Conservation (phyloP, 305 asterid genomes). For the Solanum chacoense region DNA sequence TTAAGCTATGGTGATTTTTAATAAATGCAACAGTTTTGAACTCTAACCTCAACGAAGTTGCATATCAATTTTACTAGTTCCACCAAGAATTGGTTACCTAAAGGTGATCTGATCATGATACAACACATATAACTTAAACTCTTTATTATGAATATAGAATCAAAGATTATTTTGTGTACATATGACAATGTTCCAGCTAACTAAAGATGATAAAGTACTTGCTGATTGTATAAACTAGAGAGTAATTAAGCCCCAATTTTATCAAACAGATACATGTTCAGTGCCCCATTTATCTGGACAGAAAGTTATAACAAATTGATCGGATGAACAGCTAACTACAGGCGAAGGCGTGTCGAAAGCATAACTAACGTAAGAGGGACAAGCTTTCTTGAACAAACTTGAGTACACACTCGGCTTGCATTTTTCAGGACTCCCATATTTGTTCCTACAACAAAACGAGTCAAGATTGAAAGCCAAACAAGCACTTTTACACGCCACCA, state of each 20-base stretch:
- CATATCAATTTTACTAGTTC: not conserved
- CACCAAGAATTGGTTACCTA: not conserved
- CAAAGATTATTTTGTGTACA: not conserved
- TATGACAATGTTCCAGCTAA: not conserved
- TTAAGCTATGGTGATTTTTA: not conserved
- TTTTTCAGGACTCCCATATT: slow-evolving; percentile 42
- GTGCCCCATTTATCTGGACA: slow-evolving; percentile 65
- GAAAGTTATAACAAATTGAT: slow-evolving; percentile 44
- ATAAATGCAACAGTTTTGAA: not conserved
- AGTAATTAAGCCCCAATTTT: not conserved
- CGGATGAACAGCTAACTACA: slow-evolving; percentile 40
- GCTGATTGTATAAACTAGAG: not conserved
- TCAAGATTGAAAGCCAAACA: slow-evolving; percentile 64
- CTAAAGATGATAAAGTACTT: not conserved
- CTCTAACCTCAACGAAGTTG: not conserved
- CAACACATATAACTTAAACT: not conserved
- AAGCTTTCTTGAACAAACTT: slow-evolving; percentile 51
- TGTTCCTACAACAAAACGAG: slow-evolving; percentile 59
- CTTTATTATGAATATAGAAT: not conserved
- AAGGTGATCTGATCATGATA: not conserved
- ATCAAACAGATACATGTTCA: not conserved
- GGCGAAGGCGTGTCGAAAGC: slow-evolving; percentile 56
- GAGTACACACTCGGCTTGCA: slow-evolving; percentile 59
- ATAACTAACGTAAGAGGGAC: slow-evolving; percentile 58
- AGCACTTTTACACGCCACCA: slow-evolving; percentile 77